These are phyloP conservation scores for Aspergillus diversus DNA, from an alignment of 495 filamentous ascomycete genomes.

Conservation along the genomic window DNA sequence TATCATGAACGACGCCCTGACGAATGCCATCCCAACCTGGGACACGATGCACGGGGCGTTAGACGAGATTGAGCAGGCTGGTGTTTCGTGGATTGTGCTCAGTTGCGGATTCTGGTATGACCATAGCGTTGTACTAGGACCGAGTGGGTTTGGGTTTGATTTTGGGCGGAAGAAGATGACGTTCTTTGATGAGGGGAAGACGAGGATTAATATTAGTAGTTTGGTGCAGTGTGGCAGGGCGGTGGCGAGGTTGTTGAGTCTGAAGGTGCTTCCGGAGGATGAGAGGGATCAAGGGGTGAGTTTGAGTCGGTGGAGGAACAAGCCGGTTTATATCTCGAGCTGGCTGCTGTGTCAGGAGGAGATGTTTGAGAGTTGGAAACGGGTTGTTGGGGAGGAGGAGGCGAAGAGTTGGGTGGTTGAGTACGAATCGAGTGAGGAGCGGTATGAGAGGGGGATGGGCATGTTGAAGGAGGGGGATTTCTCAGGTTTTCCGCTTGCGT, in stretches of 20 bases:
- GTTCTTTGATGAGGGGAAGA: constrained; percentile 53
- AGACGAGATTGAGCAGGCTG: constrained; percentile 45
- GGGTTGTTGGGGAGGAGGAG: constrained; percentile 55
- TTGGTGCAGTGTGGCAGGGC: constrained; percentile 49
- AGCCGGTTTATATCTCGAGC: constrained; percentile 44
- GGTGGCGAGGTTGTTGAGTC: constrained; percentile 45
- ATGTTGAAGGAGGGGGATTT: constrained; percentile 47
- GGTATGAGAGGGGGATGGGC: constrained; percentile 44
- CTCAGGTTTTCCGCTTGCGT: constrained; percentile 28
- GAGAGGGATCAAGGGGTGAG: constrained; percentile 33
- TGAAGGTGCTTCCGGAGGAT: constrained; percentile 49
- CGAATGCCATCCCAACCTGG: constrained; percentile 37
- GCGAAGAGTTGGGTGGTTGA: constrained; percentile 58
- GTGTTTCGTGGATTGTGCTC: constrained; percentile 54
- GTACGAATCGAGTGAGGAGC: constrained; percentile 43
- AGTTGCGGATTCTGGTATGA: constrained; percentile 58
- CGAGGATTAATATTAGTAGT: constrained; percentile 43
- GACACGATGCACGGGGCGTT: constrained; percentile 6
- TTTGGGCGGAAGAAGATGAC: constrained; percentile 39
- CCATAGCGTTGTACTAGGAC: constrained; percentile 41
- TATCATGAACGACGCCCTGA: constrained; percentile 34
- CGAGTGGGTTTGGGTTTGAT: constrained; percentile 48
- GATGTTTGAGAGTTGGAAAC: constrained; percentile 54
- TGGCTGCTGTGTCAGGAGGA: constrained; percentile 56
- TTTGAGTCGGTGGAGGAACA: constrained; percentile 42